A percentile compares a stretch with the other conserved stretches of the same genome.
Evolutionary conservation across 768 basidiomycete species (phyloP).

Genomic region (Cubamyces lactineus): DNA sequence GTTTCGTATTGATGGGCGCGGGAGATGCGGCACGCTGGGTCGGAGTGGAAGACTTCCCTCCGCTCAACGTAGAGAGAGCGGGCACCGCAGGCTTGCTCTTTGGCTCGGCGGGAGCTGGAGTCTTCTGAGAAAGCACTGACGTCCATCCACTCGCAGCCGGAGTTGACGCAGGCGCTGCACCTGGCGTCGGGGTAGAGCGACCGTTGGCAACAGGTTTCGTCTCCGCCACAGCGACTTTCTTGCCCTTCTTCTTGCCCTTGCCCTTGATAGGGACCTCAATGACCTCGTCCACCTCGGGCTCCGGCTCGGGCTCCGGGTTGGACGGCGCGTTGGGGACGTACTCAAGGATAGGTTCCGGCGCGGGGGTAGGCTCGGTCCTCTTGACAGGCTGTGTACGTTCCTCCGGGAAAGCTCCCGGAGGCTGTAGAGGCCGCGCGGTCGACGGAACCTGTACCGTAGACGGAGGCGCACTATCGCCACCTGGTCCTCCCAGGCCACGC

Average conservation of each 20-base stretch:
- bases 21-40: constrained; percentile 15
- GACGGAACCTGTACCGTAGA: neutral
- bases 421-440: constrained; percentile 3
- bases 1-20: constrained; percentile 21
- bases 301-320: constrained; percentile 9
- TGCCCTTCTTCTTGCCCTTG: constrained; percentile 19
- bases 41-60: constrained; percentile 1
- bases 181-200: constrained; percentile 20
- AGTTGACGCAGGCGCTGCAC: neutral
- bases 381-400: constrained; percentile 6
- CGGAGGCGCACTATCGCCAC: constrained; percentile 14
- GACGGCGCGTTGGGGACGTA: neutral
- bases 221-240: constrained; percentile 16
- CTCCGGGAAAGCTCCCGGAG: constrained; percentile 23
- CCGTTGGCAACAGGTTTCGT: constrained; percentile 6
- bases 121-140: neutral
- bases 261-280: constrained; percentile 21
- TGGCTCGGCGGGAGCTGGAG: neutral
- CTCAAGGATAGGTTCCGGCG: constrained; percentile 13
- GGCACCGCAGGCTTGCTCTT: constrained; percentile 11
- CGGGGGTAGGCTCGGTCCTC: neutral
- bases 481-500: constrained; percentile 10
- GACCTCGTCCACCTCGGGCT: constrained; percentile 23
- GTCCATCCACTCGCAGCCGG: neutral
- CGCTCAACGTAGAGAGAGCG: constrained; percentile 1